Conservation (phyloP, 495 filamentous ascomycete species). For the Parmelia sp. region DNA sequence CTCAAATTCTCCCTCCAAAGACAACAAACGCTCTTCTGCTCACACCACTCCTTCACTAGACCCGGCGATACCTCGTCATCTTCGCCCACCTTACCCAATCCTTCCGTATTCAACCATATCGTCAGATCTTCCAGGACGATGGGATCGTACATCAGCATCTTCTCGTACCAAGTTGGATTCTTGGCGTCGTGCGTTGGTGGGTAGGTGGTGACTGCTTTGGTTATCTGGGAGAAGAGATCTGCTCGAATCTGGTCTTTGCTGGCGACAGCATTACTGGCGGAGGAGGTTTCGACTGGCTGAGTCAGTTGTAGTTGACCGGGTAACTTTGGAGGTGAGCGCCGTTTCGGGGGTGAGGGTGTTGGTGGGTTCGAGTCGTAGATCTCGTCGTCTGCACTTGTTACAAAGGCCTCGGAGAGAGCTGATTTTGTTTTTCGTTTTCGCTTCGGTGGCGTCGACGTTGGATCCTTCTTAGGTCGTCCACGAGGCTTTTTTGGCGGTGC, state of each 20-base stretch:
- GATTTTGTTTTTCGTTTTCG: slow-evolving; percentile 17
- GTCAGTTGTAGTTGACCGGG: slow-evolving; percentile 10
- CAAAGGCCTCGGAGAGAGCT: slow-evolving; percentile 8
- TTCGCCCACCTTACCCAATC: slow-evolving; percentile 52
- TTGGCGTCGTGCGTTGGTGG: slow-evolving; percentile 44
- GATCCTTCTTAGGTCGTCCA: slow-evolving; percentile 41
- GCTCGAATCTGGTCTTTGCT: slow-evolving; percentile 10
- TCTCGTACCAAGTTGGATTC: slow-evolving; percentile 71
- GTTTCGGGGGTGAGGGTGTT: slow-evolving; percentile 11
- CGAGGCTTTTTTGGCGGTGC: slow-evolving; percentile 28
- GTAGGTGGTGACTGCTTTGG: slow-evolving; percentile 51
- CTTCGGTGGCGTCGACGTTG: slow-evolving; percentile 14
- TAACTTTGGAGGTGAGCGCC: neutral
- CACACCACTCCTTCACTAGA: slow-evolving; percentile 78
- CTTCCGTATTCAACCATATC: slow-evolving; percentile 71
- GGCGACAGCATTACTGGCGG: neutral
- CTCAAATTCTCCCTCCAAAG: slow-evolving; percentile 79
- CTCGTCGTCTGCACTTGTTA: slow-evolving; percentile 25
- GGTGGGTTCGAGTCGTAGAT: slow-evolving; percentile 18
- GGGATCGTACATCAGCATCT: slow-evolving; percentile 90
- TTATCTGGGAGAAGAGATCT: slow-evolving; percentile 44
- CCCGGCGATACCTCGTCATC: slow-evolving; percentile 56
- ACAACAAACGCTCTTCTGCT: slow-evolving; percentile 73
- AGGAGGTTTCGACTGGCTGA: neutral
- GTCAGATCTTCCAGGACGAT: slow-evolving; percentile 84